Conservation (phyloP, 1,284 basidiomycete species). For the Afroboletus lepidellus region DNA sequence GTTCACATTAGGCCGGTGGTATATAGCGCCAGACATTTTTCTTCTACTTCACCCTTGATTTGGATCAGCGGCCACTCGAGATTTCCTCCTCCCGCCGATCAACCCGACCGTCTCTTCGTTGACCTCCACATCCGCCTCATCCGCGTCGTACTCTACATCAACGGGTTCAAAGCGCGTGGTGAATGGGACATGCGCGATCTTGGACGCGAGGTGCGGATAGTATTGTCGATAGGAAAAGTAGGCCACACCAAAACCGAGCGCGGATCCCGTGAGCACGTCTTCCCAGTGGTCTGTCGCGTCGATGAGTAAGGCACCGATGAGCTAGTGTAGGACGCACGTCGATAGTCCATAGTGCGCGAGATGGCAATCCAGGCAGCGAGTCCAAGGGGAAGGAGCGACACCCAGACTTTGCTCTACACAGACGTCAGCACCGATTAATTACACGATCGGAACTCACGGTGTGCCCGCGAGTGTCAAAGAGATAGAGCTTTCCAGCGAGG, state of each 20-base stretch:
- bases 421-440: not conserved
- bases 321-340: slow-evolving; percentile 43
- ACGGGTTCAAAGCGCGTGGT: slow-evolving; percentile 37
- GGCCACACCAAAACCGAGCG: slow-evolving; percentile 49
- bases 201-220: slow-evolving; percentile 36
- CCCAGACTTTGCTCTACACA: slow-evolving; percentile 62
- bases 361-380: slow-evolving; percentile 69
- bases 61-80: not conserved
- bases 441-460: slow-evolving; percentile 38
- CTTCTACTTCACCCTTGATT: too few relatives aligned
- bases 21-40: too few relatives aligned
- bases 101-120: slow-evolving; percentile 39
- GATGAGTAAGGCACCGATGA: not conserved
- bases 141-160: not conserved
- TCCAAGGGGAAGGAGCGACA: slow-evolving; percentile 59
- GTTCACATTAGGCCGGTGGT: too few relatives aligned
- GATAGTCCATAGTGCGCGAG: slow-evolving; percentile 65
- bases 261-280: slow-evolving; percentile 53
- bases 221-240: slow-evolving; percentile 51
- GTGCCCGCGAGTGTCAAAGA: slow-evolving; percentile 66
- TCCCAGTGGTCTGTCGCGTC: slow-evolving; percentile 47
- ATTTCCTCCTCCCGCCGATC: slow-evolving; percentile 13
- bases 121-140: slow-evolving; percentile 9
- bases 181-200: slow-evolving; percentile 45
- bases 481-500: slow-evolving; percentile 71